phyloP scores from a whole-genome alignment of 306 rosid species.

The Sesbania bispinosa region DNA sequence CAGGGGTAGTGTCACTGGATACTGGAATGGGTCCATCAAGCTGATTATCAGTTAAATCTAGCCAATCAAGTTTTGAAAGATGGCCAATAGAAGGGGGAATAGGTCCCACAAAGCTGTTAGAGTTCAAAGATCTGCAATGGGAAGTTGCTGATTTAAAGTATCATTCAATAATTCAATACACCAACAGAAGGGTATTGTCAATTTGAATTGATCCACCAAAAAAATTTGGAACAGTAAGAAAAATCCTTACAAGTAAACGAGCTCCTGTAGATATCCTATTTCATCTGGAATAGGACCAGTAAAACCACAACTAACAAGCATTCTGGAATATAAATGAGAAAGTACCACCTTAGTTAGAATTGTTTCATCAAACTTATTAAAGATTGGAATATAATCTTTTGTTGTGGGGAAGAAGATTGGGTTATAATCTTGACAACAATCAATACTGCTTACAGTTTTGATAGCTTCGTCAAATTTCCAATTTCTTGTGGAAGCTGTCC shows the following conservation, averaged over 20 bases:
- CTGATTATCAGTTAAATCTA: conserved; percentile 30
- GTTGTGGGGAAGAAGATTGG: no score
- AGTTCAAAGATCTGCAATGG: conserved; percentile 31
- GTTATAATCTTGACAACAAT: background rate
- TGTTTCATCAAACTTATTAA: background rate
- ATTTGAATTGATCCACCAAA: background rate
- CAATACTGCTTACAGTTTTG: conserved; percentile 33
- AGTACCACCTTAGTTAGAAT: background rate
- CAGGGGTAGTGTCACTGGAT: conserved; percentile 21
- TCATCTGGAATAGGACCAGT: conserved; percentile 46
- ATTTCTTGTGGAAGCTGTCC: conserved; percentile 48
- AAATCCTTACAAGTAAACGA: conserved; percentile 42
- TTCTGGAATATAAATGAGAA: conserved; percentile 29
- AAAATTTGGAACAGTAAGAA: background rate
- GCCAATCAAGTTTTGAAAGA: conserved; percentile 28
- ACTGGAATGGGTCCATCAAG: conserved; percentile 33
- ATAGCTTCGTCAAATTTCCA: conserved; percentile 44
- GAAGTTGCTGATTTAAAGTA: no score
- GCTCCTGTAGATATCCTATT: conserved; percentile 45
- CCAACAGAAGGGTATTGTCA: background rate
- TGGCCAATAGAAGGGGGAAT: conserved; percentile 34
- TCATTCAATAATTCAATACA: background rate
- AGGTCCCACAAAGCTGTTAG: conserved; percentile 17
- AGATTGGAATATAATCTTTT: background rate
- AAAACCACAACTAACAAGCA: conserved; percentile 58